Conservation (phyloP, 2,329 filamentous ascomycete species). For the Boeremia lycopersici region DNA sequence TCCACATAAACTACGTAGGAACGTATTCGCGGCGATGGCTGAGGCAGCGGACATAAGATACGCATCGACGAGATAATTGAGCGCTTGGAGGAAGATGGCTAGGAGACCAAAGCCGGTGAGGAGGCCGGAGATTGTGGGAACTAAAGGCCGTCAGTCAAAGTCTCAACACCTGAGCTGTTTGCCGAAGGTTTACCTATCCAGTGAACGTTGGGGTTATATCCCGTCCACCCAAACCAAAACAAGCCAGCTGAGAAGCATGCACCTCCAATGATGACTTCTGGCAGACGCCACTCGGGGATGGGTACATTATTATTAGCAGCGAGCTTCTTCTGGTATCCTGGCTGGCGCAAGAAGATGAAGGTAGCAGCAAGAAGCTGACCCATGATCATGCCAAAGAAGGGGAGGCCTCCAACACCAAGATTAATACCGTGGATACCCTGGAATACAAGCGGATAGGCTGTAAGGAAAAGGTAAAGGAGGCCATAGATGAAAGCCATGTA, state of each 20-base stretch:
- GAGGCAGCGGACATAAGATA: conserved; percentile 64
- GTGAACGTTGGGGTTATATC: conserved; percentile 52
- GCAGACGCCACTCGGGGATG: conserved; percentile 63
- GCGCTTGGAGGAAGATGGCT: conserved; percentile 62
- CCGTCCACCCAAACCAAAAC: conserved; percentile 51
- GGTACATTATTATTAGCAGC: conserved; percentile 57
- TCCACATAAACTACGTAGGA: conserved; percentile 58
- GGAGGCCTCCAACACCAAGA: conserved; percentile 73
- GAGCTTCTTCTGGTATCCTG: conserved; percentile 65
- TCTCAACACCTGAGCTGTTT: background rate
- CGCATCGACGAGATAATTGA: conserved; percentile 67
- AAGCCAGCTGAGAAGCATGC: conserved; percentile 49
- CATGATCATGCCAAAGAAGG: conserved; percentile 83
- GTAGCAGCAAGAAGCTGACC: conserved; percentile 73
- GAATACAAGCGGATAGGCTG: conserved; percentile 84
- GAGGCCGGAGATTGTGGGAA: conserved; percentile 53
- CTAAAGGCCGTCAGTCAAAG: conserved; percentile 13
- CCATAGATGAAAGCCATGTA: conserved; percentile 58
- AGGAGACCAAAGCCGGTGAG: conserved; percentile 64
- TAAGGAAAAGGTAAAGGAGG: conserved; percentile 83
- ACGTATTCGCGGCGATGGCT: conserved; percentile 62
- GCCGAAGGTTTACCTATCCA: too few species aligned
- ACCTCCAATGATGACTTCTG: conserved; percentile 61
- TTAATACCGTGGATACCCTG: conserved; percentile 72
- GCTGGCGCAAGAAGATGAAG: conserved; percentile 68